phyloP scores from a whole-genome alignment of 331 rosid species.

The Stylosanthes scabra region DNA sequence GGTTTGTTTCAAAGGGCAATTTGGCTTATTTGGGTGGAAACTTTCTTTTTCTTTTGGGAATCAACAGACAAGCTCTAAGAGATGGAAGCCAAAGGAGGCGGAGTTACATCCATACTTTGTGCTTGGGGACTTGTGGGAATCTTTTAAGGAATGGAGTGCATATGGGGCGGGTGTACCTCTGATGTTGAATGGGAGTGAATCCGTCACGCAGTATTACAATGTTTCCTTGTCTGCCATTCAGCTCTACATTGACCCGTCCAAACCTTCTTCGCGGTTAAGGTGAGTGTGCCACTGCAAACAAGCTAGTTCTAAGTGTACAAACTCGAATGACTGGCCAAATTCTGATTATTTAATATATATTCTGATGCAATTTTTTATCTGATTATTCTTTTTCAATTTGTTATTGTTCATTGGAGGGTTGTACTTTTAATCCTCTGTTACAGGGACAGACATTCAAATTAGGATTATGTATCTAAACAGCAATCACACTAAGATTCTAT shows the following conservation, averaged over 20 bases:
- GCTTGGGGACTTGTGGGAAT: constrained; percentile 89
- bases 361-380: not conserved
- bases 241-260: constrained; percentile 73
- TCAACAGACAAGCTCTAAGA: constrained; percentile 59
- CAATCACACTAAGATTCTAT: not conserved
- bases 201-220: constrained; percentile 88
- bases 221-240: constrained; percentile 91
- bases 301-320: not conserved
- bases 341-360: not conserved
- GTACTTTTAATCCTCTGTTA: constrained; percentile 17
- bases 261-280: constrained; percentile 65
- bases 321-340: not conserved
- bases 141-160: constrained; percentile 90
- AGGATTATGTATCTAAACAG: not conserved
- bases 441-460: constrained; percentile 6
- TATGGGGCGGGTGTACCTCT: constrained; percentile 90
- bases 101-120: constrained; percentile 71
- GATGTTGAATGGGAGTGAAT: constrained; percentile 74
- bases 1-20: constrained; percentile 15
- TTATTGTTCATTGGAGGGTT: constrained; percentile 20
- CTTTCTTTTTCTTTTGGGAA: constrained; percentile 33
- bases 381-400: not conserved
- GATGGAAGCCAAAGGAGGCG: constrained; percentile 60
- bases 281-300: constrained; percentile 31
- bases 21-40: constrained; percentile 30